Base-by-base conservation (phyloP, 2,329 filamentous ascomycete genomes). In the Neonectria magnoliae region DNA sequence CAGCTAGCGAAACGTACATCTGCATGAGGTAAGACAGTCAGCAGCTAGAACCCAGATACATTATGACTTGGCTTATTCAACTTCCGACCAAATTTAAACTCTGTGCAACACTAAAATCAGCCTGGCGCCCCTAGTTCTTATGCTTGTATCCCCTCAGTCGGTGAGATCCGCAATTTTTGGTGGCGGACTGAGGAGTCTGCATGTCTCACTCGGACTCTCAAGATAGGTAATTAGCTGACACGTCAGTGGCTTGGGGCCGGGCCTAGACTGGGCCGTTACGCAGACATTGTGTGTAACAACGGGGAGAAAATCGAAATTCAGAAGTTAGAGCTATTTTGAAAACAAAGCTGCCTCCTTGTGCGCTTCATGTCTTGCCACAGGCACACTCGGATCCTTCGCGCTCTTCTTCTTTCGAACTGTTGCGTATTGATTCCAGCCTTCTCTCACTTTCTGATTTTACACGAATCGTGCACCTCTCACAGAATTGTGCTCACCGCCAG, bases 141-240 rank as follows among this genome's bases (percentile, higher is more conserved):
- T 18, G 27, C 25, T n/a, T 29, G 41, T 31, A 13, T 33, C n/a
- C 16, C 7, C 20, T 20, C 31, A 33, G 36, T 16, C 18, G 18
- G 7, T 18, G 10, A 9, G 29, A 29, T 36, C 16, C n/a, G 44
- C 48, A 16, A 16, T 18, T 38, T 57, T 9, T 5, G 20, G 45
- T 62, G 48, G 52, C 47, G 38, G 20, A 47, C 62, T 61, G 53
- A 59, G 31, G 62, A 57, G 65, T 50, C 59, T 38, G 58, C 61
- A 20, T 50, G 47, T 50, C 47, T 50, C 29, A 50, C 25, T 38
- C 13, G 14, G 36, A 38, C 14, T 38, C 7, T 38, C 14, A 38
- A 33, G 10, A 33, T 16, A 33, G 10, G 11, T 16, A 13, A 29
- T 29, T 29, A 29, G 14, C 14, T 16, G 33, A 16, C 36, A n/a